Evolutionary conservation across 2,329 filamentous ascomycete genomes (phyloP).

Genomic region (Trichoderma sp.): DNA sequence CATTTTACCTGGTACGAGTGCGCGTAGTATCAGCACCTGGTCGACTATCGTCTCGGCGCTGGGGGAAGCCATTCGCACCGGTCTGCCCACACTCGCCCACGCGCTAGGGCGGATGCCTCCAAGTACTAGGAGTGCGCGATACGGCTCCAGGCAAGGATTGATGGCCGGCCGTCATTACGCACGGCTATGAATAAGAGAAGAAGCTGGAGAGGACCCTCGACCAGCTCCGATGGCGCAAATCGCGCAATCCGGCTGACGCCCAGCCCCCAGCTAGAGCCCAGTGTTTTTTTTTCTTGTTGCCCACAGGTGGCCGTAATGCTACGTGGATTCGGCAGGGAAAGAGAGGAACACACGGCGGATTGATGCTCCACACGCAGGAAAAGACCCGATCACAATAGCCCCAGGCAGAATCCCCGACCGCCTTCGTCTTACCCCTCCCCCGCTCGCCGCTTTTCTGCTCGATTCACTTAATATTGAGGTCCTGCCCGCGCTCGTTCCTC

Average conservation of each 20-base stretch:
- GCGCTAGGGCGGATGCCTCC: slow-evolving; percentile 7
- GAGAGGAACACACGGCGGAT: neutral
- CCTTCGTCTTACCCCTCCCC: slow-evolving; percentile 28
- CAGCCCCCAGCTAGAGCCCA: neutral
- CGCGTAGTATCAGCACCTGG: neutral
- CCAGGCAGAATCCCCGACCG: slow-evolving; percentile 10
- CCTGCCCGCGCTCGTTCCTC: slow-evolving; percentile 13
- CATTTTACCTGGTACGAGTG: too few species aligned
- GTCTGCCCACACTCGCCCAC: neutral
- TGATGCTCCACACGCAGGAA: slow-evolving; percentile 18
- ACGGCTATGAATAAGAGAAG: slow-evolving; percentile 22
- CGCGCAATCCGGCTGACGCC: slow-evolving; percentile 25
- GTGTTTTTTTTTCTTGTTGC: too few species aligned
- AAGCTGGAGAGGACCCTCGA: neutral
- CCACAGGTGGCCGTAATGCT: neutral
- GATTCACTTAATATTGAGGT: slow-evolving; percentile 15
- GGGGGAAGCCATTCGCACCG: neutral
- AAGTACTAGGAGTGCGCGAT: neutral
- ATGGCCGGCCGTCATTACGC: slow-evolving; percentile 18
- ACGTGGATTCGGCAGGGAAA: neutral
- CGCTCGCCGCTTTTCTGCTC: slow-evolving; percentile 24
- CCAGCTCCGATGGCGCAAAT: slow-evolving; percentile 26
- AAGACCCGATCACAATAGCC: slow-evolving; percentile 16
- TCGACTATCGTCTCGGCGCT: neutral
- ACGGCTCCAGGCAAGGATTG: slow-evolving; percentile 9